Percentiles rank a stretch among this genome's conserved stretches.
These are phyloP conservation scores for Schoenoplectus triqueter DNA, from an alignment of 202 grass and related monocot genomes.

Conservation along the genomic window DNA sequence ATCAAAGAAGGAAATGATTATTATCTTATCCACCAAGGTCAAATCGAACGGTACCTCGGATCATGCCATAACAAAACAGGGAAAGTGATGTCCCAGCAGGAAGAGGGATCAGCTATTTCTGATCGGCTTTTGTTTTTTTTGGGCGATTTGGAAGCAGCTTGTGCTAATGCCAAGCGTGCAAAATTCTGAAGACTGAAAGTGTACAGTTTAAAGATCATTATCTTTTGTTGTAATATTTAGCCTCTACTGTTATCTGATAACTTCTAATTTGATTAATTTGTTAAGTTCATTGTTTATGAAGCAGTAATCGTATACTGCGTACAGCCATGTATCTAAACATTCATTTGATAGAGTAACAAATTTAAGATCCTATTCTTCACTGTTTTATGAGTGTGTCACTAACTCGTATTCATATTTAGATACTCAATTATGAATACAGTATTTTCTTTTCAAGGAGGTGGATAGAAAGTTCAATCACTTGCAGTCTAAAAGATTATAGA, in stretches of 20 bases:
- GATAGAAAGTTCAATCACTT: too few species aligned
- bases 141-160: constrained; percentile 80
- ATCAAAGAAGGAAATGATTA: constrained; percentile 86
- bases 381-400: neutral
- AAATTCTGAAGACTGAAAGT: constrained; percentile 39
- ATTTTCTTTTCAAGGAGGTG: too few species aligned
- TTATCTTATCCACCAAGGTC: constrained; percentile 84
- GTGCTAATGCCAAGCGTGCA: constrained; percentile 57
- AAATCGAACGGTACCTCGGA: constrained; percentile 73
- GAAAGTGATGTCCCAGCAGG: neutral
- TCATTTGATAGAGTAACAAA: neutral
- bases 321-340: constrained; percentile 17
- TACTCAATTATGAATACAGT: too few species aligned
- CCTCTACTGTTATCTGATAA: neutral
- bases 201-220: neutral
- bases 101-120: constrained; percentile 51
- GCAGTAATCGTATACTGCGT: neutral
- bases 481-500: too few species aligned
- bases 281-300: neutral
- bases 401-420: neutral
- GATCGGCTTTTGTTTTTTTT: constrained; percentile 84
- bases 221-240: neutral
- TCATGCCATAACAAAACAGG: constrained; percentile 33
- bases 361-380: neutral
- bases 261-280: neutral